phyloP scores from a whole-genome alignment of 257 asterid genomes.

The Vinca minor region DNA sequence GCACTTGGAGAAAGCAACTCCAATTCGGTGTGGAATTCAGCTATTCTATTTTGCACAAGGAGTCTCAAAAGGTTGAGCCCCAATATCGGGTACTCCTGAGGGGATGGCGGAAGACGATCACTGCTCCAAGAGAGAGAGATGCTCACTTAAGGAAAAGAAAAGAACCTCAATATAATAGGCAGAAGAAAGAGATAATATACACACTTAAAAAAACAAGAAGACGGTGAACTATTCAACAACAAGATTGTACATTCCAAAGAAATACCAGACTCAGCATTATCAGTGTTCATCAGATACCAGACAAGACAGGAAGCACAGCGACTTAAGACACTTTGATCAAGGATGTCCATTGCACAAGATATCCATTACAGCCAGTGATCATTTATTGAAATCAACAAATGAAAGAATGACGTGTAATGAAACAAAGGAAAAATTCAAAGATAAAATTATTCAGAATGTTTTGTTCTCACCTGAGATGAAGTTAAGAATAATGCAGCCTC shows the following conservation, averaged over 20 bases:
- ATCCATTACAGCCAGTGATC: neutral
- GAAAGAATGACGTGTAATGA: neutral
- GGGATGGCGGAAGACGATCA: slow-evolving; percentile 62
- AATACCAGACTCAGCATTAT: neutral
- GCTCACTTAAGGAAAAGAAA: too few species aligned
- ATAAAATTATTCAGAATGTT: neutral
- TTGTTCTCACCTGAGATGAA: neutral
- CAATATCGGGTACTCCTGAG: slow-evolving; percentile 82
- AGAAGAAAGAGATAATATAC: neutral
- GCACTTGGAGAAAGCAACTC: slow-evolving; percentile 74
- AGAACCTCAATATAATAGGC: slow-evolving; percentile 2
- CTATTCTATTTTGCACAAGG: slow-evolving; percentile 94
- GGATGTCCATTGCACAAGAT: neutral
- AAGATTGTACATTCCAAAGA: neutral
- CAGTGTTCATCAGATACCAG: neutral
- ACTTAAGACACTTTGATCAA: neutral
- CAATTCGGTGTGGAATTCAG: slow-evolving; percentile 92
- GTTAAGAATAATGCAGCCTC: neutral
- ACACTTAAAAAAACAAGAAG: neutral
- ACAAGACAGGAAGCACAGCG: neutral
- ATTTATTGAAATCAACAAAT: neutral
- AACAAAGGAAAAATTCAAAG: slow-evolving; percentile 1
- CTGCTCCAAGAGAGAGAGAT: slow-evolving; percentile 45
- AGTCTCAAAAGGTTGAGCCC: slow-evolving; percentile 98
- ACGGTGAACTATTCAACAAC: neutral